Evolutionary conservation across 495 filamentous ascomycete species (phyloP).

Genomic region (Terfezia boudieri): DNA sequence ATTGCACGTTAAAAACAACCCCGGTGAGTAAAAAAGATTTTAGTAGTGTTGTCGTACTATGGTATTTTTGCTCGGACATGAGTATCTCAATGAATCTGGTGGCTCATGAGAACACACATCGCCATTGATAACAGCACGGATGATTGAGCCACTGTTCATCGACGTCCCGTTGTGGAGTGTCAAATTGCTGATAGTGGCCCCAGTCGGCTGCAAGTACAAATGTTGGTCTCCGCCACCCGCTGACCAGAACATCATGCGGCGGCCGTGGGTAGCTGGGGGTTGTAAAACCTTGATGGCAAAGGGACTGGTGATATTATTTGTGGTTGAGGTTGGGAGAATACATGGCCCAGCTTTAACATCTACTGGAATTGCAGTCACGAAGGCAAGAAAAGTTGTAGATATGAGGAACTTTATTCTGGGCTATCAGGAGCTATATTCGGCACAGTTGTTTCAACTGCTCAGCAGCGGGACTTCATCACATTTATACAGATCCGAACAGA

Average conservation of each 20-base stretch:
- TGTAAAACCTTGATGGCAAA: conserved; percentile 31
- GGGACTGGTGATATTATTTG: conserved; percentile 1
- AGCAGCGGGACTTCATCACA: no score
- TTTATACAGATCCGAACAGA: no score
- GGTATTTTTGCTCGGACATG: no score
- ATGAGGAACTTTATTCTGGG: no score
- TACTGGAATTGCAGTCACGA: no score
- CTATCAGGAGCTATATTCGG: no score
- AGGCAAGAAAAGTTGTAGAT: no score
- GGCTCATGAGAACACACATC: conserved; percentile 25
- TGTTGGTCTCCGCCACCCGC: conserved; percentile 30
- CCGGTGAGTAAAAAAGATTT: conserved; percentile 34
- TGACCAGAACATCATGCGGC: conserved; percentile 28
- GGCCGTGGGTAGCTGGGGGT: conserved; percentile 26
- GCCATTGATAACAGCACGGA: conserved; percentile 42
- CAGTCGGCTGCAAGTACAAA: conserved; percentile 27
- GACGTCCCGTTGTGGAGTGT: conserved; percentile 24
- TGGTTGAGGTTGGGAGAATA: no score
- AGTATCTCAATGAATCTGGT: no score
- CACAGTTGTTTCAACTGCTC: no score
- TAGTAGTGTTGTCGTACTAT: conserved; percentile 33
- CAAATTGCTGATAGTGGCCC: conserved; percentile 25
- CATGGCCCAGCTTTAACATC: no score
- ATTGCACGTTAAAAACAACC: conserved; percentile 24
- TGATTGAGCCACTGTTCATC: conserved; percentile 24